Percentiles rank a stretch among this genome's conserved stretches.
phyloP scores from a whole-genome alignment of 805 yeast species.

The Monosporozyma aerobia region DNA sequence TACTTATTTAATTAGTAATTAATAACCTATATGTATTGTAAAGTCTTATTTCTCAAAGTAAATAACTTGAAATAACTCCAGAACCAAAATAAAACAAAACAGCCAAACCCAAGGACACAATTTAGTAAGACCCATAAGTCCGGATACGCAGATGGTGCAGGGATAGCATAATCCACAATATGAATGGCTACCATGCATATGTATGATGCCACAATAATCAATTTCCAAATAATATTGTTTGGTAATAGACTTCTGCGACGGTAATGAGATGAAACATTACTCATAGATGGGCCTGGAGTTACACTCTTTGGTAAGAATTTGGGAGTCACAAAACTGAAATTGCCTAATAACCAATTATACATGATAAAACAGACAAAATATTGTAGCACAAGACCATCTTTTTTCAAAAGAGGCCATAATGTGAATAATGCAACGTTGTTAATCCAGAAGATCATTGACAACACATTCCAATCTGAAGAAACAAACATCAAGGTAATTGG shows the following conservation, averaged over 20 bases:
- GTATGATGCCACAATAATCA: slow-evolving; percentile 45
- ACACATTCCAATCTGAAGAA: slow-evolving; percentile 45
- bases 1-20: background rate
- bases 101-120: slow-evolving; percentile 61
- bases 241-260: slow-evolving; percentile 42
- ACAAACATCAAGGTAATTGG: slow-evolving; percentile 64
- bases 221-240: slow-evolving; percentile 38
- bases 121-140: slow-evolving; percentile 82
- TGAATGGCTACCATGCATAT: slow-evolving; percentile 44
- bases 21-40: slow-evolving; percentile 15
- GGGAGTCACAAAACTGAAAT: slow-evolving; percentile 45
- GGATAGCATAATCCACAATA: slow-evolving; percentile 39
- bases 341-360: slow-evolving; percentile 75
- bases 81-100: slow-evolving; percentile 68
- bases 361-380: slow-evolving; percentile 51
- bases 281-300: slow-evolving; percentile 39
- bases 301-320: slow-evolving; percentile 32
- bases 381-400: slow-evolving; percentile 68
- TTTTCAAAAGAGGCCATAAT: slow-evolving; percentile 74
- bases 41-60: slow-evolving; percentile 22
- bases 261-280: slow-evolving; percentile 25
- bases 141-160: slow-evolving; percentile 58
- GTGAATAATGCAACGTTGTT: slow-evolving; percentile 78
- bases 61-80: slow-evolving; percentile 62
- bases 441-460: slow-evolving; percentile 80